Evolutionary conservation across 2,329 filamentous ascomycete species (phyloP).

Genomic region (Ophiostoma australiae): DNA sequence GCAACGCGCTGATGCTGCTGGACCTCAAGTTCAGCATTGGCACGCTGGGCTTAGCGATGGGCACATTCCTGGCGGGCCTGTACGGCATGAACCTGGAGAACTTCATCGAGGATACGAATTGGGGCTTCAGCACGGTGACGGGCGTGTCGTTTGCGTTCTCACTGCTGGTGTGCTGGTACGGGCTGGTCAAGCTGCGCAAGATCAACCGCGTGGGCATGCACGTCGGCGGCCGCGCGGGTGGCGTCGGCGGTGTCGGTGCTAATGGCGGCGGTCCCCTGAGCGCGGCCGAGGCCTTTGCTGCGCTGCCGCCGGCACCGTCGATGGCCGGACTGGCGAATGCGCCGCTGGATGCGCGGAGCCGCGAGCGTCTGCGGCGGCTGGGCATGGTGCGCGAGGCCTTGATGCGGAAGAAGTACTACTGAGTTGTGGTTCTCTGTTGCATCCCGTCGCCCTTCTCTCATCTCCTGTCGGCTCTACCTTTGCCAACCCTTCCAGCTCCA

Average conservation of each 20-base stretch:
- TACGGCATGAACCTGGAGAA: conserved; percentile 99
- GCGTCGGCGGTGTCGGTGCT: neutral
- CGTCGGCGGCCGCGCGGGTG: conserved; percentile 24
- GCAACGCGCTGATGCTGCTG: conserved; percentile 94
- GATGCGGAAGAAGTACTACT: conserved; percentile 27
- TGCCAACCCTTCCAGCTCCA: too few species aligned
- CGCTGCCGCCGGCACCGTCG: conserved; percentile 15
- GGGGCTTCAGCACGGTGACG: conserved; percentile 77
- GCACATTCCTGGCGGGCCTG: conserved; percentile 94
- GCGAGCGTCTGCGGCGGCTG: conserved; percentile 47
- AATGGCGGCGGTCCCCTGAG: conserved; percentile 7
- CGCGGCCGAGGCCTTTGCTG: conserved; percentile 19
- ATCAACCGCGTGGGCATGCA: conserved; percentile 36
- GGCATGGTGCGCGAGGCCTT: conserved; percentile 34
- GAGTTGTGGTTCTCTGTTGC: neutral
- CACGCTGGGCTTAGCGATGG: conserved; percentile 88
- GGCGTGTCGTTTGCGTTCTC: conserved; percentile 66
- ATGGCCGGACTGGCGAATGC: conserved; percentile 41
- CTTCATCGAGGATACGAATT: conserved; percentile 89
- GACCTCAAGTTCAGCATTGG: conserved; percentile 95
- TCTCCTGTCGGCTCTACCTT: neutral
- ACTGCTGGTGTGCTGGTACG: conserved; percentile 74
- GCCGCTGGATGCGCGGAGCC: conserved; percentile 47
- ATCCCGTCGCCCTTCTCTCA: neutral
- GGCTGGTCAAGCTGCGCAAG: conserved; percentile 74